Base-by-base conservation (phyloP, 345 rosid genomes). In the Lagerstroemia speciosa region DNA sequence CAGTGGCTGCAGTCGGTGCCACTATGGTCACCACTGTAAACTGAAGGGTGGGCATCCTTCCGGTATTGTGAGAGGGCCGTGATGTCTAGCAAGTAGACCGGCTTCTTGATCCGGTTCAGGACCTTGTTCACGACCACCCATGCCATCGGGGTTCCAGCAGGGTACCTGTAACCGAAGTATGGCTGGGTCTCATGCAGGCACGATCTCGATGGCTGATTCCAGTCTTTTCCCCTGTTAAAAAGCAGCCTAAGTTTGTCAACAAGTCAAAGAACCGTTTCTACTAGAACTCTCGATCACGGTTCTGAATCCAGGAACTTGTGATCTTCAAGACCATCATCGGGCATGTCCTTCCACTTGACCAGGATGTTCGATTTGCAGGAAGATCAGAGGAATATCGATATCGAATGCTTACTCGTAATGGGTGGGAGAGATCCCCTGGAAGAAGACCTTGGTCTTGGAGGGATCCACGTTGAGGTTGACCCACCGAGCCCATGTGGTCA, bases 401-500 rank as follows among this genome's bases (percentile, higher is more conserved):
- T 32, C n/a, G 3, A 6, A 62, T 8, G 52, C 95, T 86, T 80
- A 94, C 99, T 85, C 95, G 53, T 91, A 94, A 66, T 94, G 97
- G 12, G 79, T 73, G 3, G 99, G 99, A 69, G 97, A 94, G 32
- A 89, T 77, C 38, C 87, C 95, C 45, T 85, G 92, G 80, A 88
- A 89, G 81, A 91, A 89, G 75, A 94, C 96, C 69, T 77, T 91
- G 66, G 99, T 94, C 74, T 79, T 82, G 32, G 72, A 53, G 61
- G 99, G 87, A 75, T 91, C 77, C 9, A 94, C 83, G 0, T 82
- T 36, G 17, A 65, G 78, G 74, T 91, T 81, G 38, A 94, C 86
- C 99, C 99, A 94, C 74, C 97, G 82, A 34, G 89, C 93, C 97
- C 99, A 94, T 0, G 99, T 94, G 40, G 93, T 88, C 58, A 94